phyloP scores from a whole-genome alignment of 768 basidiomycete genomes.

The Exsudoporus frostii region DNA sequence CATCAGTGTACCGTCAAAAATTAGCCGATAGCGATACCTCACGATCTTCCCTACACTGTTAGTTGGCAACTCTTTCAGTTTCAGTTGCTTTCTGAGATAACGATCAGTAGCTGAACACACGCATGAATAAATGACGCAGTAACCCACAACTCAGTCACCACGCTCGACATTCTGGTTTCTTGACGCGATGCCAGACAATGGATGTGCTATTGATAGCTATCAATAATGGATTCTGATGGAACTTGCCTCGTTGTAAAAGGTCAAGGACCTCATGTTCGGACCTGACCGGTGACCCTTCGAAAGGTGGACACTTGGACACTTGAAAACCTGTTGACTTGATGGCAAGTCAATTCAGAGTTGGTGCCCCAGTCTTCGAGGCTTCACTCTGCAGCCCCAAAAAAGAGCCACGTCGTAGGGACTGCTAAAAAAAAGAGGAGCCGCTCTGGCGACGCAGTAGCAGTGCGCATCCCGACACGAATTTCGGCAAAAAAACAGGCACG shows the following conservation, averaged over 20 bases:
- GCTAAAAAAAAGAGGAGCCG: too few relatives aligned
- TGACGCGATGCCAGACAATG: neutral
- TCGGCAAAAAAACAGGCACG: too few relatives aligned
- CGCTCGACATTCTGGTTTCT: neutral
- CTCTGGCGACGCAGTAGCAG: too few relatives aligned
- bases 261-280: neutral
- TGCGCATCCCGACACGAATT: too few relatives aligned
- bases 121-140: neutral
- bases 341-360: too few relatives aligned
- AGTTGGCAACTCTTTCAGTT: neutral
- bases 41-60: neutral
- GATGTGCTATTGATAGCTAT: neutral
- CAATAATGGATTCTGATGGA: neutral
- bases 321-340: too few relatives aligned
- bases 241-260: neutral
- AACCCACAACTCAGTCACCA: neutral
- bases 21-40: neutral
- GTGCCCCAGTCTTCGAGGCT: too few relatives aligned
- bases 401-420: too few relatives aligned
- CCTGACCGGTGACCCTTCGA: neutral
- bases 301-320: neutral
- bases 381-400: too few relatives aligned
- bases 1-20: neutral
- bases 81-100: neutral
- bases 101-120: neutral